Conservation (phyloP, 1,284 basidiomycete species). For the Tremellales sp. region DNA sequence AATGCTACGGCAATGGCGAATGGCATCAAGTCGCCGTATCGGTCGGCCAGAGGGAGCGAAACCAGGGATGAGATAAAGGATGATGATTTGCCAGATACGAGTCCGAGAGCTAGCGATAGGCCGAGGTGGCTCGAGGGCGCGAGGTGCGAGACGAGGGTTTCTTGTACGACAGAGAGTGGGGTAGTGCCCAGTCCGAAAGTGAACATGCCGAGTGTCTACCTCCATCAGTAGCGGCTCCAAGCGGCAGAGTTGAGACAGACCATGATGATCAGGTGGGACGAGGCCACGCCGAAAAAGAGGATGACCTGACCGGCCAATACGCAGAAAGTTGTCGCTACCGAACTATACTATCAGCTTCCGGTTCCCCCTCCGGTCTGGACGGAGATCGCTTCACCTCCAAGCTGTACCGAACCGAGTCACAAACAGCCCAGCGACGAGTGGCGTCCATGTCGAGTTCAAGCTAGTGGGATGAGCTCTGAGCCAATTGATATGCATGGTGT, state of each 20-base stretch:
- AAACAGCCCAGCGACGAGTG: constrained; percentile 64
- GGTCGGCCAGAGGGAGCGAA: constrained; percentile 47
- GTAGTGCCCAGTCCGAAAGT: constrained; percentile 73
- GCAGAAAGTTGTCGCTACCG: constrained; percentile 65
- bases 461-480: too few species aligned
- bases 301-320: constrained; percentile 59
- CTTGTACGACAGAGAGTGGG: constrained; percentile 59
- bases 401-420: constrained; percentile 56
- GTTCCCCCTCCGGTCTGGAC: background rate
- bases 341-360: constrained; percentile 48
- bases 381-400: constrained; percentile 7
- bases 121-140: constrained; percentile 66
- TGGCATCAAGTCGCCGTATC: constrained; percentile 63
- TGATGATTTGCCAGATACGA: constrained; percentile 69
- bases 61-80: constrained; percentile 70
- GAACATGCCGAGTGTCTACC: constrained; percentile 48
- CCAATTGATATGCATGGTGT: too few species aligned
- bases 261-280: constrained; percentile 19
- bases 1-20: constrained; percentile 66
- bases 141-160: constrained; percentile 62
- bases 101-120: constrained; percentile 69
- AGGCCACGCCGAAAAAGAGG: constrained; percentile 20
- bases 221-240: background rate
- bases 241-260: constrained; percentile 3
- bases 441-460: constrained; percentile 75